phyloP scores from a whole-genome alignment of 768 basidiomycete species.

The Leccinum variicolor region DNA sequence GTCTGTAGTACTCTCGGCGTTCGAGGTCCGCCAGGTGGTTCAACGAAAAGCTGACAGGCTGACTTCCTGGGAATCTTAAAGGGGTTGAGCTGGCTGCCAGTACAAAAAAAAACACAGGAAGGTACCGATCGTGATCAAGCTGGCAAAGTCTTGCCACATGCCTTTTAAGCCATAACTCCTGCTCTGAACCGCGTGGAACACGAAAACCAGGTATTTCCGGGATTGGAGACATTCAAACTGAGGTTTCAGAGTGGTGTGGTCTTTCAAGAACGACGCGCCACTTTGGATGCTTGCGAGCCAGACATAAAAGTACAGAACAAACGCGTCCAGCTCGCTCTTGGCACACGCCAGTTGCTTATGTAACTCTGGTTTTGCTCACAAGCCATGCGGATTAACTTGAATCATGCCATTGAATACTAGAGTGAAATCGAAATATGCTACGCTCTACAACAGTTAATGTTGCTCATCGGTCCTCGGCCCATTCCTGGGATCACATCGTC shows the following conservation, averaged over 20 bases:
- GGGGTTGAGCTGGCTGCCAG: constrained; percentile 6
- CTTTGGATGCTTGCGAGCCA: neutral
- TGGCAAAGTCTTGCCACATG: constrained; percentile 65
- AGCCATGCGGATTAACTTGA: constrained; percentile 19
- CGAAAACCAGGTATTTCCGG: constrained; percentile 70
- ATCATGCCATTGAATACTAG: constrained; percentile 16
- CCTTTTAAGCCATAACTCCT: constrained; percentile 62
- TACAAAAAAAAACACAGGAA: constrained; percentile 8
- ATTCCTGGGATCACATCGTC: constrained; percentile 55
- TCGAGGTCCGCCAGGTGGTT: constrained; percentile 75
- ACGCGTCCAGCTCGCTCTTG: neutral
- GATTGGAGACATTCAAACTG: constrained; percentile 45
- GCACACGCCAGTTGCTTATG: constrained; percentile 15
- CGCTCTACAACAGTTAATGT: constrained; percentile 16
- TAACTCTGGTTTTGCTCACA: constrained; percentile 10
- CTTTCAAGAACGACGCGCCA: constrained; percentile 1
- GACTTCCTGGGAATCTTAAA: constrained; percentile 88
- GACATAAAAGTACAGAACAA: neutral
- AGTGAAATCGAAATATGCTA: constrained; percentile 23
- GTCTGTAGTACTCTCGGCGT: constrained; percentile 61
- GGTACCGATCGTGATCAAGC: constrained; percentile 62
- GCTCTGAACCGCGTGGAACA: constrained; percentile 52
- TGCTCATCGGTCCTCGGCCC: constrained; percentile 85
- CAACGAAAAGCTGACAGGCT: constrained; percentile 85
- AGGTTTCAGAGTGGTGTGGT: neutral